Base-by-base conservation (phyloP, 2,329 filamentous ascomycete species). In the Aspergillus sp. region DNA sequence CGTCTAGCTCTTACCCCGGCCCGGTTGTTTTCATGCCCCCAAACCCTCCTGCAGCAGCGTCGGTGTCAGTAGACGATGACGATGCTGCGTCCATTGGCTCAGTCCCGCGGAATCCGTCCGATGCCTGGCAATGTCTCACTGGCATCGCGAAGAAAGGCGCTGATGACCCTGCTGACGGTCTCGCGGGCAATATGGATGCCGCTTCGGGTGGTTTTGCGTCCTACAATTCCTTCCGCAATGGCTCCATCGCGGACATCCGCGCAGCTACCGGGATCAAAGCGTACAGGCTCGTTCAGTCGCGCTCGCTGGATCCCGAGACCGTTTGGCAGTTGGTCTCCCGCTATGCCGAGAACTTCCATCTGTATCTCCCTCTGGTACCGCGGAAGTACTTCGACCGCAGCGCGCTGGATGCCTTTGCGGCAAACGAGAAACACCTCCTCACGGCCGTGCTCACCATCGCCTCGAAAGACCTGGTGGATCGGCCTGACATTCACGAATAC, bases 371-470 rank as follows among this genome's bases (percentile, higher is more conserved):
- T 0, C 61, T 85, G 15, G 78, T 80, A 0, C 75, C 78, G 7
- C 64, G 67, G 24, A 68, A 71, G 41, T 73, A 76, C 26, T 72
- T 80, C 41, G 65, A 75, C 39, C 62, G 68, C 24, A 52, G 60
- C 10, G 60, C 70, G 35, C 55, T 82, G 7, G 61, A 71, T 15
- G 60, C 68, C 12, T 74, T 75, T 40, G 73, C 75, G 4, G 63
- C 67, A 2, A 70, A 72, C 16, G 79, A 83, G 47, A 75, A 72
- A 17, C 75, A 83, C 47, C 63, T 85, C 0, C 65, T 84, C 11
- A 83, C 80, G 0, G 79, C 80, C 0, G 74, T 84, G 2, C 61
- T 85, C 3, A 78, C 79, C 1, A 78, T 85, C 30, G 75, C 78
- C 3, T 81, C 80, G 5, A 80, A 82, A 53, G 79, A 85, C 45